A percentile compares a stretch with the other conserved stretches of the same genome.
Conservation (phyloP, 176 grass and related monocot genomes). For the Puya raimondii region DNA sequence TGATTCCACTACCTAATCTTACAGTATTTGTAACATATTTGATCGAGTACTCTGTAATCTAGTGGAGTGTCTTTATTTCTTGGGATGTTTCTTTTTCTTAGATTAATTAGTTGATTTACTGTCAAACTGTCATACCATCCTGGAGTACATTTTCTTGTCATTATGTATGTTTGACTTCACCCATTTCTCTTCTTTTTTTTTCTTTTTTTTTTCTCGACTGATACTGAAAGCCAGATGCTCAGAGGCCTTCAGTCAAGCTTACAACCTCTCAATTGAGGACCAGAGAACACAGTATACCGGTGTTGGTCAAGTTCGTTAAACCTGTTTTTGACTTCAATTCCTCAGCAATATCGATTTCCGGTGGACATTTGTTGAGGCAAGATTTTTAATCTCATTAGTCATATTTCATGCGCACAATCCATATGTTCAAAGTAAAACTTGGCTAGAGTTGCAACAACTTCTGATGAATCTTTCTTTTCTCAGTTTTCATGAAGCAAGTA, state of each 20-base stretch:
- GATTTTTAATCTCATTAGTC: conserved; percentile 9
- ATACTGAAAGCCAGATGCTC: conserved; percentile 36
- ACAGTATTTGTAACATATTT: too few relatives aligned
- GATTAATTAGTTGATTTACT: background rate
- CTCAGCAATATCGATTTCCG: conserved; percentile 52
- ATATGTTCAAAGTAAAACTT: background rate
- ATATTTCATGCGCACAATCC: background rate
- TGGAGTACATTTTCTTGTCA: background rate
- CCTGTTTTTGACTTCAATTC: conserved; percentile 85
- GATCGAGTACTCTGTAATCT: too few relatives aligned
- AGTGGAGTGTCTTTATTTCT: too few relatives aligned
- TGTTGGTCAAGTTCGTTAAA: conserved; percentile 83
- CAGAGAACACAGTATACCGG: conserved; percentile 42
- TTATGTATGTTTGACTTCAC: conserved; percentile 3
- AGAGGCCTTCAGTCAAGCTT: conserved; percentile 62
- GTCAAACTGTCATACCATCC: background rate
- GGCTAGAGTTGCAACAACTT: background rate
- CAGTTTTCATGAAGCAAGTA: conserved; percentile 80
- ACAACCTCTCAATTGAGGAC: conserved; percentile 56
- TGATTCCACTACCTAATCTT: too few relatives aligned
- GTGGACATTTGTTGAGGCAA: conserved; percentile 66
- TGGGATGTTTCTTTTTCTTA: too few relatives aligned
- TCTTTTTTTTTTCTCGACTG: background rate
- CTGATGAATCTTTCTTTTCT: conserved; percentile 15
- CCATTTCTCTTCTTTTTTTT: background rate